Base-by-base conservation (phyloP, 192 early-diverging fungal genomes). In the Haplosporangium gracile region DNA sequence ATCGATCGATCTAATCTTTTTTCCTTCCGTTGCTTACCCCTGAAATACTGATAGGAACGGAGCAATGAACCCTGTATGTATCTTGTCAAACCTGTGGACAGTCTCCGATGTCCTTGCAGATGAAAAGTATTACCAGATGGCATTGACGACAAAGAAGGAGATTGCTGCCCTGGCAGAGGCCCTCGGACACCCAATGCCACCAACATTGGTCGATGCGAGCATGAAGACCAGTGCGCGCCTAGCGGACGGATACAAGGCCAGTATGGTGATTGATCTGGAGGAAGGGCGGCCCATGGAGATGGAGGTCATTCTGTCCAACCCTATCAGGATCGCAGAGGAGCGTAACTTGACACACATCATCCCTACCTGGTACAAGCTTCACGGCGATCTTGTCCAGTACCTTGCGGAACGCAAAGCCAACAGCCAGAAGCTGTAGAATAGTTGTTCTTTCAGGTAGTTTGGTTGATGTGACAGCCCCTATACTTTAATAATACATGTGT, bases 31-130 rank as follows among this genome's bases (percentile, higher is more conserved):
- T 32, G 9, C 47, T 1, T 13, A 13, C 20, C 49, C 18, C 18
- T 5, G 26, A 65, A 65, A 34, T 74, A 20, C 71, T 63, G 38
- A 70, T 74, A 92, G 91, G 95, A 95, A 95, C 76, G 93, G 91
- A 16, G 90, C 93, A 10, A 94, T 95, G 84, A 94, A 93, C 53
- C 91, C 93, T 0, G 89, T 95, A 16, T 93, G 93, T n/a, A 92
- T 94, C 6, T 79, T 93, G 1, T 90, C 93, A 10, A 88, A 90
- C 70, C 81, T 92, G 72, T 88, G 93, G 74, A 93, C 92, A 13
- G 79, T 81, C 7, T 84, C 87, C 26, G 77, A 90, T 70, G 90
- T 95, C 75, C 82, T 95, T 18, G 89, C 77, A 5, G 80, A 92
- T 72, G 81, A 89, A 18, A 77, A 86, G 34, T 90, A 91, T 71